Base-by-base conservation (phyloP, 2,329 filamentous ascomycete genomes). In the Fusarium nodosum region DNA sequence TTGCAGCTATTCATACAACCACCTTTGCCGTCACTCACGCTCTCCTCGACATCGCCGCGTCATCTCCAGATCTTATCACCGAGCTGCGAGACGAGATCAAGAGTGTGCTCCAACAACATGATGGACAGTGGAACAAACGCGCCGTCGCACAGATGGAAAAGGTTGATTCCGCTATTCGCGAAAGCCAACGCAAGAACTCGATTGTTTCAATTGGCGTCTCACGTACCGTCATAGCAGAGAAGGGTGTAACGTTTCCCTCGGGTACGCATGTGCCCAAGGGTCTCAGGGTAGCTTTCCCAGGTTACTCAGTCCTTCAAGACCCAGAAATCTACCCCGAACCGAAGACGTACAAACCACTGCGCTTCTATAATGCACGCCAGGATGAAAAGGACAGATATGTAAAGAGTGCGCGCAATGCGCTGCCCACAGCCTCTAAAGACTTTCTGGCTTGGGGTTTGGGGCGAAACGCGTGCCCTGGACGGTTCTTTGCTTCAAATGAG, bases 171-270 rank as follows among this genome's bases (percentile, higher is more conserved):
- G 60, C 60, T 1, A 63, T 63, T 9, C 60, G 60, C 5, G 60
- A 63, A 56, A 63, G 60, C 6, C 60, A 63, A 1, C 60, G 60
- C 47, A 63, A 63, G 20, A 63, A 63, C 1, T 48, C 60, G 5
- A 31, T 63, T 4, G 41, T 63, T 5, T n/a, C 20, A 1, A 12
- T 63, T 3, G 60, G n/a, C 1, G 41, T 63, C 8, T n/a, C 24
- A 1, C 58, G 60, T 6, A 42, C 34, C 1, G 48, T 63, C 2
- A 12, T 63, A 1, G 48, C 57, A 8, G 48, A 63, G 7, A 30
- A 64, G 0, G 60, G 60, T 1, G 50, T 64, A 0, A 64, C 59
- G 1, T 64, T 64, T 3, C 60, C 60, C 5, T 64, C 59, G 0
- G 60, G 60, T 2, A 34, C 31, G 2, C 58, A 64, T 4, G 44